Evolutionary conservation across 2,329 filamentous ascomycete species (phyloP), one percentile per base, ranked within the genome.

Genomic region (Thielaviopsis populi): DNA sequence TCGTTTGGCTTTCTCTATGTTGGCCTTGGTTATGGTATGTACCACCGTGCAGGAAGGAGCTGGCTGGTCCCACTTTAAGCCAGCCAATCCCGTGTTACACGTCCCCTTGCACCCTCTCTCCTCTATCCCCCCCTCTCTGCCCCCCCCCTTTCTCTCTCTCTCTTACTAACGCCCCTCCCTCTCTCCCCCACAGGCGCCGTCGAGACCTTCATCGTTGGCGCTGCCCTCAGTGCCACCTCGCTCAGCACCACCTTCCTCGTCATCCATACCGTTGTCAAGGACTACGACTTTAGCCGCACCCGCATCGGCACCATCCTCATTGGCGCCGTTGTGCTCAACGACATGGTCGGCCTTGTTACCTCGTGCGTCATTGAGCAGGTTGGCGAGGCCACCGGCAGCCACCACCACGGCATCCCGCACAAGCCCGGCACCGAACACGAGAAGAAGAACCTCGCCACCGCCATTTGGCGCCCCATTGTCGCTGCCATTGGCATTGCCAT

Each of bases 321-420:
- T 59, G 76, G 75, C 67, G 76, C 76, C 0, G 76, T 76, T 10
- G 74, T 78, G 24, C 76, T 78, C 42, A 76, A 78, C 68, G 76
- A 78, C 68, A 75, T 78, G 0, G 72, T 74, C 1, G 76, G 75
- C 2, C 72, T 78, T 11, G 73, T 78, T 61, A 74, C 77, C 68
- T 74, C 74, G 37, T 68, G 68, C 58, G 67, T 70, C 17, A 70
- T 70, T 53, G 67, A 68, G 62, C 67, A 68, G 24, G 68, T 70
- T 10, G 69, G 69, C 8, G 64, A 61, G 15, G 65, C 69, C 17
- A 60, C 67, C n/a, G 64, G 59, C 1, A 65, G 64, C 6, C 62
- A 64, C 11, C 27, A 69, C 24, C 68, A 67, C 46, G 72, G 50
- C 15, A 56, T 56, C 30, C 50, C 50, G 15, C 50, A 70, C 7